These are phyloP conservation scores for Yamadazyma diddensiae DNA, from an alignment of 1,139 yeast species.

Conservation along the genomic window DNA sequence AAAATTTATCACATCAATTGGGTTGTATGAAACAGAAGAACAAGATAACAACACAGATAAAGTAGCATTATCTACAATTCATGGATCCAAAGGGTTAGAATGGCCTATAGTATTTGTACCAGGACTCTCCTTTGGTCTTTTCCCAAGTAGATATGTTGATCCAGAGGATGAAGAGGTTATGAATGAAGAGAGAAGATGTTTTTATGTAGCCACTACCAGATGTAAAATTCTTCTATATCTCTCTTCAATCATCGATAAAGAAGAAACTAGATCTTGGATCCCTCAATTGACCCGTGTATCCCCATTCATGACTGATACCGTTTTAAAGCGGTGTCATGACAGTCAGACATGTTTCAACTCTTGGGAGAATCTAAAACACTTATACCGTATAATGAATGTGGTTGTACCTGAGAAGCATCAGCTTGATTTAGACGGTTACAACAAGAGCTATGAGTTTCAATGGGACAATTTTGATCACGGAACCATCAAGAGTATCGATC, in stretches of 20 bases:
- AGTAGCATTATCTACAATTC: slow-evolving; percentile 68
- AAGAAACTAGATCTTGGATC: too few relatives aligned
- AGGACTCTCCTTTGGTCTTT: slow-evolving; percentile 55
- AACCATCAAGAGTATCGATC: slow-evolving; percentile 2
- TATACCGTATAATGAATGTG: slow-evolving; percentile 18
- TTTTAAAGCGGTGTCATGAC: neutral
- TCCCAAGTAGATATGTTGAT: slow-evolving; percentile 50
- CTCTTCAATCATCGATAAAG: slow-evolving; percentile 28
- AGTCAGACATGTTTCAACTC: slow-evolving; percentile 19
- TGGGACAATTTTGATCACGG: neutral
- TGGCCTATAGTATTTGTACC: slow-evolving; percentile 93
- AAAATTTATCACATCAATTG: slow-evolving; percentile 57
- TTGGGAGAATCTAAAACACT: slow-evolving; percentile 13
- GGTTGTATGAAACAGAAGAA: slow-evolving; percentile 45
- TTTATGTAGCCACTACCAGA: slow-evolving; percentile 86
- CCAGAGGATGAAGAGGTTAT: slow-evolving; percentile 34
- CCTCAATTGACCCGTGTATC: too few relatives aligned
- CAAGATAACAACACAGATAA: slow-evolving; percentile 19
- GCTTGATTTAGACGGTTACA: slow-evolving; percentile 67
- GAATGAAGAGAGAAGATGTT: slow-evolving; percentile 78
- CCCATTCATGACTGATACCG: slow-evolving; percentile 16
- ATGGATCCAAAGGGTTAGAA: slow-evolving; percentile 89
- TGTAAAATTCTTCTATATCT: slow-evolving; percentile 52
- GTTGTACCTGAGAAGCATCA: slow-evolving; percentile 5
- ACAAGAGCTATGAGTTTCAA: slow-evolving; percentile 36